Base-by-base conservation (phyloP, 2,329 filamentous ascomycete species). In the Didymella pomorum region DNA sequence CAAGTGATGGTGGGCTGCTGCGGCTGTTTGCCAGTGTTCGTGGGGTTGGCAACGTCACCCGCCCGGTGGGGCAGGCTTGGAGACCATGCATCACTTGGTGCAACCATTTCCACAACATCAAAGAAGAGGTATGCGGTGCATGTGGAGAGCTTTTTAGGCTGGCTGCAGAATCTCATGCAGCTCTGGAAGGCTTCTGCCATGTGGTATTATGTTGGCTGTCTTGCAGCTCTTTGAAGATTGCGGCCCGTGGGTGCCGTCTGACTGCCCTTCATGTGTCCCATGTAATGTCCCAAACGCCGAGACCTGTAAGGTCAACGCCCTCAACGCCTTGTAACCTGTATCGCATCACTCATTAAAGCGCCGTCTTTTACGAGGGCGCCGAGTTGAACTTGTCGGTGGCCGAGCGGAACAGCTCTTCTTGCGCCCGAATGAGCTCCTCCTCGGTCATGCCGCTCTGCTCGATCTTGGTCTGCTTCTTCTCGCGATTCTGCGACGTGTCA, bases 391-490 rank as follows among this genome's bases (percentile, higher is more conserved):
- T 89, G 64, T 88, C 87, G 1, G 87, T 89, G 1, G 93, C 93
- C 58, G 87, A 89, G 42, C 90, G 89, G 78, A 99, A 98, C 67
- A 97, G 86, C 76, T 96, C 93, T 76, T 95, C 89, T 76, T 99
- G 95, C 71, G 97, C 87, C 47, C 89, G 86, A 56, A 95, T 87
- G 47, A 99, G 84, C 77, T 99, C 91, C 69, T 97, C 95, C 74
- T 96, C 88, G 0, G 91, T 91, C 80, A 98, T 85, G 52, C 94
- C 94, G 74, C 93, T 97, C 75, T 95, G 90, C 71, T 97, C 94
- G 72, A 98, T 93, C 80, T 98, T 98, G 78, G 93, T 96, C 65
- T 93, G 90, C 79, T 97, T 97, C 84, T 96, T 96, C 80, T 99
- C 95, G 46, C 94, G 90, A 28, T 90, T 92, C 92, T 97, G 72